Base-by-base conservation (phyloP, 495 filamentous ascomycete genomes). In the Penicillium malachiteum region DNA sequence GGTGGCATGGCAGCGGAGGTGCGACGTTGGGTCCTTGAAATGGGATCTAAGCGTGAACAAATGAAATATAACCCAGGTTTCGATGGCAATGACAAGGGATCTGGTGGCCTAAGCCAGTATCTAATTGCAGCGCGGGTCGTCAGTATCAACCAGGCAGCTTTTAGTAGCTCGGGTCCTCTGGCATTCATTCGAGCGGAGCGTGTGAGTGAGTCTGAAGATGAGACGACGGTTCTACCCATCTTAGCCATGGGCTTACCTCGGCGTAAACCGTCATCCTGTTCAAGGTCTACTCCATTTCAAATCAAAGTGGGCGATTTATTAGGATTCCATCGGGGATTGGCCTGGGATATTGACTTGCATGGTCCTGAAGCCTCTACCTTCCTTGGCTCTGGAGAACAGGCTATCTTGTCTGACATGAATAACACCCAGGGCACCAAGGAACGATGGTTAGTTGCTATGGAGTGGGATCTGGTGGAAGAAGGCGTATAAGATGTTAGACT, bases 1-100 rank as follows among this genome's bases (percentile, higher is more conserved):
- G 75, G 71, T 10, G 75, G 75, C 13, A 75, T 78, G 73, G 75
- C 75, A 2, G 65, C 73, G 2, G 63, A 75, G 42, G 67, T 75
- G 17, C 74, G 75, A 26, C 65, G 73, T 43, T 78, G 75, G 75
- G 62, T 78, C 32, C 57, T 78, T 18, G 75, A 78, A 45, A 71
- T 66, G 56, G 74, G 71, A 14, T 55, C 68, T 2, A 75, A 69
- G 46, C 68, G 67, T 11, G 68, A 71, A 6, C 62, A 67, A 14
- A 35, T 35, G 1, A 12, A 18, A 18, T 33, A 34, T 21, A 17
- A 21, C 7, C n/a, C 6, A 3, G 14, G 12, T n/a, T 26, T 26
- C 8, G 12, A 34, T 39, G 18, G 5, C 10, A 16, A 31, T 16
- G 13, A 17, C 5, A 33, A 49, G 3, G 18, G 8, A 5, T 40